Percentiles rank a stretch among this genome's conserved stretches.
Conservation (phyloP, 257 asterid genomes). For the Solanum okadae region DNA sequence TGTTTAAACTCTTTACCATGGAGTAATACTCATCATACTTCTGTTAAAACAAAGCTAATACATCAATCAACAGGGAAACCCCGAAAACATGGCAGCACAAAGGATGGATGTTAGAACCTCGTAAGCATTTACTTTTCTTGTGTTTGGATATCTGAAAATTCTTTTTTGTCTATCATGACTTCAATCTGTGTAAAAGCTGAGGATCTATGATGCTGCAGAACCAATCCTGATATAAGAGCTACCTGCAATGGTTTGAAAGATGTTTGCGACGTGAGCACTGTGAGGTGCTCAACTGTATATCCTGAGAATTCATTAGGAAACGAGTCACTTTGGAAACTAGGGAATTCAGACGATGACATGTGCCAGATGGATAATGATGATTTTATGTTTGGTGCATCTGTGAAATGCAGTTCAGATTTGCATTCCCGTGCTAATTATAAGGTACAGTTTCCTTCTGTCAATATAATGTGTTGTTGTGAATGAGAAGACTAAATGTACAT, state of each 20-base stretch:
- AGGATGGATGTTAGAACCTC: conserved; percentile 51
- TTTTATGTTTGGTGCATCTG: conserved; percentile 50
- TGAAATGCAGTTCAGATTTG: conserved; percentile 31
- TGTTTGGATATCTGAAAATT: neutral
- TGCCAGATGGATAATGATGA: conserved; percentile 72
- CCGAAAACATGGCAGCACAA: conserved; percentile 38
- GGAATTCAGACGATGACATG: conserved; percentile 81
- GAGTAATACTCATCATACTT: neutral
- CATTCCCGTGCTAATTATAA: conserved; percentile 54
- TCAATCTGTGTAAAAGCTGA: neutral
- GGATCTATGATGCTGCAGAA: conserved; percentile 37
- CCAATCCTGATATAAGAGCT: conserved; percentile 40
- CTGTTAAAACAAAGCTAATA: neutral
- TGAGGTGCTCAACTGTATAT: conserved; percentile 46
- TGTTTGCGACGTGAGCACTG: conserved; percentile 28
- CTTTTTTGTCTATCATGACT: neutral
- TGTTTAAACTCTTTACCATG: conserved; percentile 6
- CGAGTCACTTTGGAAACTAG: conserved; percentile 58
- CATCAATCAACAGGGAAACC: conserved; percentile 44
- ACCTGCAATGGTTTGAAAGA: conserved; percentile 65
- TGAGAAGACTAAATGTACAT: neutral
- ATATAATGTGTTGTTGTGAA: neutral
- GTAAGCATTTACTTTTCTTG: conserved; percentile 33
- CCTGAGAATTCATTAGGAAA: conserved; percentile 41
- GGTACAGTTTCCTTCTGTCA: conserved; percentile 33